Evolutionary conservation across 169 alveolate species (phyloP).

Genomic region (Besnoitia besnoiti): DNA sequence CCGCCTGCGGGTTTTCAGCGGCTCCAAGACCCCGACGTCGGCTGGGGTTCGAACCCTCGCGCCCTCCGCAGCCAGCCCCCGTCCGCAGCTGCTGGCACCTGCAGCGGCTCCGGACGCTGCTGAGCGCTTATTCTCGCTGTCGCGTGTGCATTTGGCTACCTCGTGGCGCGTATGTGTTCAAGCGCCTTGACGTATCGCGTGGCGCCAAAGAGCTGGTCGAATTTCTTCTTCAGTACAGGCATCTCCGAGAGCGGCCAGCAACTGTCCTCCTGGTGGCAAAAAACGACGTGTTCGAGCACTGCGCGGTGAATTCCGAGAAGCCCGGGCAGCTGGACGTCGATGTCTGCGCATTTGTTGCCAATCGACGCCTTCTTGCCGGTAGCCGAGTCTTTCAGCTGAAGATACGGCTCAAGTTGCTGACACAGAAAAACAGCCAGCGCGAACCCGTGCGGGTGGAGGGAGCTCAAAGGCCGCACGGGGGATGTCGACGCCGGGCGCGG

Average conservation of each 20-base stretch:
- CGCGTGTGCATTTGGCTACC: neutral
- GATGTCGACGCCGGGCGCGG: too few relatives aligned
- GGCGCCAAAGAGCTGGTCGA: conserved; percentile 96
- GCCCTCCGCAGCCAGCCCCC: too few relatives aligned
- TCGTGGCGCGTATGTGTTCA: conserved; percentile 33
- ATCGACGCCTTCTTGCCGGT: conserved; percentile 62
- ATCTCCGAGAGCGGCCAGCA: conserved; percentile 92
- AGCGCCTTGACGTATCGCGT: conserved; percentile 88
- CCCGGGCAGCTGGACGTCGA: conserved; percentile 83
- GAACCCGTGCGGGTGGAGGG: too few relatives aligned
- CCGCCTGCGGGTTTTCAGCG: too few relatives aligned
- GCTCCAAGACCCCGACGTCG: too few relatives aligned
- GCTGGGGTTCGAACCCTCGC: too few relatives aligned
- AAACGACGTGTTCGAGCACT: conserved; percentile 86
- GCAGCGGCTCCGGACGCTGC: too few relatives aligned
- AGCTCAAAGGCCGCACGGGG: too few relatives aligned
- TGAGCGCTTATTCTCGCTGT: neutral
- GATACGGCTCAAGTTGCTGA: conserved; percentile 5
- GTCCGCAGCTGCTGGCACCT: too few relatives aligned
- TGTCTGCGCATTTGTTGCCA: conserved; percentile 82
- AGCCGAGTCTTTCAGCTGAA: conserved; percentile 14
- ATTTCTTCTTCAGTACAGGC: conserved; percentile 91
- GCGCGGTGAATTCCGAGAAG: conserved; percentile 75
- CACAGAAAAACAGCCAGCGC: neutral
- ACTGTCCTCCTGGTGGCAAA: conserved; percentile 98